phyloP scores from a whole-genome alignment of 2,329 filamentous ascomycete species.

The Exophiala bonariae region DNA sequence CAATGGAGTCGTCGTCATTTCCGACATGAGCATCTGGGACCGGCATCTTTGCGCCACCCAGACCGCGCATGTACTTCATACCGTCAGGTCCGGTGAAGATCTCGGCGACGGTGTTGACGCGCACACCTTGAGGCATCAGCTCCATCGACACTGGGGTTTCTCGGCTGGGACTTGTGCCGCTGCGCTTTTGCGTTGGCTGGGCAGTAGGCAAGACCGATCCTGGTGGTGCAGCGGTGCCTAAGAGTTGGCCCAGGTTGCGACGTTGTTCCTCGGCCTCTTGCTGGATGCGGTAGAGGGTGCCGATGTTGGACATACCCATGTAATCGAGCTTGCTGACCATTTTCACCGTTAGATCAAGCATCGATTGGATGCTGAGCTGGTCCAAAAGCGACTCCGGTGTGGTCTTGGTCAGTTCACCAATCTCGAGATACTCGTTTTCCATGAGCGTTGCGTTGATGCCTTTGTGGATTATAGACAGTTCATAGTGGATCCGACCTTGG shows the following conservation, averaged over 20 bases:
- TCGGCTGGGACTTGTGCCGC: not conserved
- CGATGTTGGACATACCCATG: conserved; percentile 32
- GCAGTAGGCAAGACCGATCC: too few relatives aligned
- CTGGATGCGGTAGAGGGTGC: conserved; percentile 18
- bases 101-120: conserved; percentile 20
- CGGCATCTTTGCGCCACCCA: conserved; percentile 25
- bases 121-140: conserved; percentile 16
- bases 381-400: conserved; percentile 32
- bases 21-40: conserved; percentile 3
- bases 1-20: conserved; percentile 5
- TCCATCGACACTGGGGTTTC: not conserved
- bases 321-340: conserved; percentile 40
- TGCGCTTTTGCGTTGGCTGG: conserved; percentile 1
- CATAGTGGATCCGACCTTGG: conserved; percentile 38
- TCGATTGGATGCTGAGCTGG: conserved; percentile 13
- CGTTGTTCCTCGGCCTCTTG: conserved; percentile 4
- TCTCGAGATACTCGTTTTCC: conserved; percentile 34
- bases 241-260: conserved; percentile 5
- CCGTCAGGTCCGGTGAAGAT: conserved; percentile 16
- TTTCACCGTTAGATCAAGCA: conserved; percentile 35
- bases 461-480: conserved; percentile 39
- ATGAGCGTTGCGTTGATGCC: conserved; percentile 36
- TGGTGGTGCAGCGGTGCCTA: conserved; percentile 1
- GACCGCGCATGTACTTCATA: conserved; percentile 16
- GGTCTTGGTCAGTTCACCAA: conserved; percentile 38